A percentile compares a stretch with the other conserved stretches of the same genome.
These are phyloP conservation scores for Cardiospermum halicacabum DNA, from an alignment of 345 rosid species.

Conservation along the genomic window DNA sequence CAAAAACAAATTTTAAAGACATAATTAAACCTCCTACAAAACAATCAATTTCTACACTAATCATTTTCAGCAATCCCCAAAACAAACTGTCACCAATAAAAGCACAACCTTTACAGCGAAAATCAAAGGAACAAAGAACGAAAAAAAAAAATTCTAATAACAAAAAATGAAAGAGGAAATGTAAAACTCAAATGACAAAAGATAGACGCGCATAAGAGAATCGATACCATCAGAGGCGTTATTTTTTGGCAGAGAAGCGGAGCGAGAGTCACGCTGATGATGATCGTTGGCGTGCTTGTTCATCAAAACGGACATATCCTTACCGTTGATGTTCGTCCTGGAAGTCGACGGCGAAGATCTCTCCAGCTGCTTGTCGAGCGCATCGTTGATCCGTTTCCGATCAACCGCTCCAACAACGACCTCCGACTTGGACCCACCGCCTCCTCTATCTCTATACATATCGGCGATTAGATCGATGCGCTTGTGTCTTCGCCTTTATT, in stretches of 20 bases:
- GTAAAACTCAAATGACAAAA: background rate
- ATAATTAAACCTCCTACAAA: background rate
- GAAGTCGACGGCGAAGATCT: conserved; percentile 84
- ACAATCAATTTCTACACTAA: background rate
- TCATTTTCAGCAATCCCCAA: background rate
- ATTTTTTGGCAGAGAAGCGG: conserved; percentile 45
- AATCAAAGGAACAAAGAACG: background rate
- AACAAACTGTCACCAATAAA: background rate
- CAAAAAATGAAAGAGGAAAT: background rate
- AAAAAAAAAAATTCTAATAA: background rate
- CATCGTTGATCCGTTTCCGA: conserved; percentile 79
- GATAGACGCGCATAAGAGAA: background rate
- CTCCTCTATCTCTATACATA: conserved; percentile 54
- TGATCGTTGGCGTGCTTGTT: conserved; percentile 59
- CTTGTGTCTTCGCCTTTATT: background rate
- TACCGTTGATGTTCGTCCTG: conserved; percentile 44
- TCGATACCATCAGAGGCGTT: conserved; percentile 62
- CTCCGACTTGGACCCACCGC: conserved; percentile 60
- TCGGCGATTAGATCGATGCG: background rate
- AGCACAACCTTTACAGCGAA: background rate
- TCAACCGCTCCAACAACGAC: conserved; percentile 37
- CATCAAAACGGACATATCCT: conserved; percentile 48
- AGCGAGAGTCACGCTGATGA: conserved; percentile 44
- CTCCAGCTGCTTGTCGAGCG: conserved; percentile 64
- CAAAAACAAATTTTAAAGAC: background rate